Conservation (phyloP, 2,329 filamentous ascomycete species). For the Scedosporium minutisporum region DNA sequence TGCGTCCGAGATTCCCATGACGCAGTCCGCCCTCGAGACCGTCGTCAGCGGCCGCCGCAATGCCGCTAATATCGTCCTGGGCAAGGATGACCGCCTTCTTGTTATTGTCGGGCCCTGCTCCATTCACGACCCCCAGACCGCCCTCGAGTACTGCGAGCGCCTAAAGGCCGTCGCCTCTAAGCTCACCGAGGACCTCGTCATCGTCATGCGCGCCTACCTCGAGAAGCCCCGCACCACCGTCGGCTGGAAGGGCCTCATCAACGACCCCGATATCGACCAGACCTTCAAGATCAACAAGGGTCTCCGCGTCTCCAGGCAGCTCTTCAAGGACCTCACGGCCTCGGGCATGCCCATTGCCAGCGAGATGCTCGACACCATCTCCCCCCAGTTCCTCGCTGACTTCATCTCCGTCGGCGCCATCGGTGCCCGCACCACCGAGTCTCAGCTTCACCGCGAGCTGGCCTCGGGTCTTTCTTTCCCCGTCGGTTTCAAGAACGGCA, state of each 20-base stretch:
- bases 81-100: slow-evolving; percentile 51
- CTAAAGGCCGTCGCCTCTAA: slow-evolving; percentile 76
- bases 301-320: slow-evolving; percentile 70
- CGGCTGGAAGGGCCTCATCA: slow-evolving; percentile 97
- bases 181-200: slow-evolving; percentile 79
- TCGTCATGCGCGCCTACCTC: slow-evolving; percentile 96
- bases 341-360: slow-evolving; percentile 93
- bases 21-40: slow-evolving; percentile 51
- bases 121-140: slow-evolving; percentile 87
- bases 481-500: slow-evolving; percentile 99
- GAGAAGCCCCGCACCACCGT: slow-evolving; percentile 98
- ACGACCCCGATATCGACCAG: slow-evolving; percentile 96
- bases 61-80: slow-evolving; percentile 66
- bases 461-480: slow-evolving; percentile 93
- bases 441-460: slow-evolving; percentile 87
- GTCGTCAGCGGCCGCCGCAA: slow-evolving; percentile 62
- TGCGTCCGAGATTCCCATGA: slow-evolving; percentile 72
- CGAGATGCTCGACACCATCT: slow-evolving; percentile 98
- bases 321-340: slow-evolving; percentile 86
- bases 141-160: slow-evolving; percentile 84
- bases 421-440: slow-evolving; percentile 93
- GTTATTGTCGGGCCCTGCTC: slow-evolving; percentile 92
- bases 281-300: slow-evolving; percentile 99
- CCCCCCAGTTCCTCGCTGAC: slow-evolving; percentile 92
- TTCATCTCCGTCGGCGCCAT: slow-evolving; percentile 85